phyloP scores from a whole-genome alignment of 768 basidiomycete species.

The Phlegmacium glaucopus region DNA sequence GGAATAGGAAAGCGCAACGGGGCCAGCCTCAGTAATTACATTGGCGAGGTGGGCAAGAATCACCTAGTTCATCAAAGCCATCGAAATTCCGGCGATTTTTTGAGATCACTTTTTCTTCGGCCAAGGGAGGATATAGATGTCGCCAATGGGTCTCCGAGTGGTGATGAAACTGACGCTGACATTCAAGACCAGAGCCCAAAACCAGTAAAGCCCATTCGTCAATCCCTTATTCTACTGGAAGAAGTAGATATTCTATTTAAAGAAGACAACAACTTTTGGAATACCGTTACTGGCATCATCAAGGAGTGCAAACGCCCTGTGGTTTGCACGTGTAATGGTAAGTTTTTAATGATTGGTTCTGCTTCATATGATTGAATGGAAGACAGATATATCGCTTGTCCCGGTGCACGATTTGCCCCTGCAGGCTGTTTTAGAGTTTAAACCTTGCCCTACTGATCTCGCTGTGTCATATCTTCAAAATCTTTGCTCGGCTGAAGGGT shows the following conservation, averaged over 20 bases:
- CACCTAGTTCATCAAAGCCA: conserved; percentile 58
- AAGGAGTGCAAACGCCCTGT: conserved; percentile 83
- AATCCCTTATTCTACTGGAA: conserved; percentile 89
- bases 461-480: conserved; percentile 68
- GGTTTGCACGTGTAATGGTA: conserved; percentile 94
- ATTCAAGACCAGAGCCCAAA: conserved; percentile 7
- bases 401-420: conserved; percentile 74
- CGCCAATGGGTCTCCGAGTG: conserved; percentile 1
- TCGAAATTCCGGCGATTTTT: conserved; percentile 14
- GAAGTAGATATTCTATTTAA: conserved; percentile 93
- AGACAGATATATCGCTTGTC: conserved; percentile 65
- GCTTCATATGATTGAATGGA: background rate
- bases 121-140: conserved; percentile 8
- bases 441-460: conserved; percentile 49
- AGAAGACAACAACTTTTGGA: conserved; percentile 86
- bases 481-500: conserved; percentile 57
- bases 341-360: conserved; percentile 19
- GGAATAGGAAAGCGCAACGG: conserved; percentile 90
- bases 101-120: conserved; percentile 15
- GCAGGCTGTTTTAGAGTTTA: conserved; percentile 67
- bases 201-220: conserved; percentile 43
- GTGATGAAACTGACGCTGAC: background rate
- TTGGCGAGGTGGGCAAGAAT: conserved; percentile 93
- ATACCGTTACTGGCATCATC: conserved; percentile 76
- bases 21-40: conserved; percentile 68